These are phyloP conservation scores for Lanmaoa pseudosensibilis DNA, from an alignment of 768 basidiomycete genomes.

Conservation along the genomic window DNA sequence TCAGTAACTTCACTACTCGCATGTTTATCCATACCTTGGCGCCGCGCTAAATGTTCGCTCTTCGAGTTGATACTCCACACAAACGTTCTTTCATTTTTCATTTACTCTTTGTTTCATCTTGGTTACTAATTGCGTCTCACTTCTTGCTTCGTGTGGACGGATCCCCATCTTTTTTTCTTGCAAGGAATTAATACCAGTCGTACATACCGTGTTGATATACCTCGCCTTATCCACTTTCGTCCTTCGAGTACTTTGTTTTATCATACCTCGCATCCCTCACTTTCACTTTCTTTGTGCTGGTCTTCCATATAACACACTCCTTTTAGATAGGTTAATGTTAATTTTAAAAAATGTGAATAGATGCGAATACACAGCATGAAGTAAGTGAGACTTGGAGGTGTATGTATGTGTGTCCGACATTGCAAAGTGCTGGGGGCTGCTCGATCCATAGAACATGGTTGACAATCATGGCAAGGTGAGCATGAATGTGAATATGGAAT, in stretches of 20 bases:
- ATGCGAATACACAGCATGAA: background rate
- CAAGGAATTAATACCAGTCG: conserved; percentile 17
- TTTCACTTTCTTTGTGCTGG: background rate
- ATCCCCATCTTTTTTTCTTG: conserved; percentile 4
- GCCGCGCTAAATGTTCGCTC: conserved; percentile 5
- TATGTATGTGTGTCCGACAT: too few species aligned
- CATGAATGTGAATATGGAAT: too few species aligned
- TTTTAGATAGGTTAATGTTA: conserved; percentile 6
- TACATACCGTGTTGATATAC: conserved; percentile 11
- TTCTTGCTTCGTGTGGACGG: conserved; percentile 6
- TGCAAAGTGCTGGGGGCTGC: background rate
- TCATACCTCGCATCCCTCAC: background rate
- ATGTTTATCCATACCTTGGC: conserved; percentile 16
- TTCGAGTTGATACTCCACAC: conserved; percentile 2
- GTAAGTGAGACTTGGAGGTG: background rate
- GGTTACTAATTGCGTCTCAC: background rate
- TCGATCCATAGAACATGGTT: background rate
- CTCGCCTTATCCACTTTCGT: background rate
- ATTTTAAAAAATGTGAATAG: background rate
- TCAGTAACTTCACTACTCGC: background rate
- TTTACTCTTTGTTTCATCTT: background rate
- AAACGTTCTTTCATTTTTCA: conserved; percentile 1
- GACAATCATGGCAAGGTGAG: too few species aligned
- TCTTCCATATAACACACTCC: conserved; percentile 4
- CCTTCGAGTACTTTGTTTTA: background rate